Conservation (phyloP, 352 stramenopile species). For the Pythium coloratum region DNA sequence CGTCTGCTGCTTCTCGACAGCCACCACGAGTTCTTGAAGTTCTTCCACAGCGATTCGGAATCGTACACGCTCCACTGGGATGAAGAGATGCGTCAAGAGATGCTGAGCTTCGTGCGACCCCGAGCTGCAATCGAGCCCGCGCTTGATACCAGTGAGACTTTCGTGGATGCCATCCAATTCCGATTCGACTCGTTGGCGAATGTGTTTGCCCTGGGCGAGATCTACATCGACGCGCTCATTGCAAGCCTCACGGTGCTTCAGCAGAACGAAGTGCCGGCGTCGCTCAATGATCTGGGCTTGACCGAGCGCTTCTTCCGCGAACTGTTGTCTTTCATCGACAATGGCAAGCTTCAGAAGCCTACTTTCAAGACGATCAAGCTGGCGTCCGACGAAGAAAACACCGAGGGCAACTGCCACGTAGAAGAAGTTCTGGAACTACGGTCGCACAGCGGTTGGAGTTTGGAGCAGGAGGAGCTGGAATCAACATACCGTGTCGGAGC, state of each 20-base stretch:
- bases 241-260: slow-evolving; percentile 66
- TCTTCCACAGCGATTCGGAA: slow-evolving; percentile 76
- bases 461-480: slow-evolving; percentile 45
- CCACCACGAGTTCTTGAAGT: slow-evolving; percentile 82
- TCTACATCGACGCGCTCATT: slow-evolving; percentile 81
- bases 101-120: slow-evolving; percentile 51
- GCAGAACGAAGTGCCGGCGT: slow-evolving; percentile 42
- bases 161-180: slow-evolving; percentile 55
- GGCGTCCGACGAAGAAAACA: slow-evolving; percentile 19
- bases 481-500: slow-evolving; percentile 59
- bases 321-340: slow-evolving; percentile 80
- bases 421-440: slow-evolving; percentile 25
- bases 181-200: slow-evolving; percentile 67
- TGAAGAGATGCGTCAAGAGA: slow-evolving; percentile 65
- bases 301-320: slow-evolving; percentile 70
- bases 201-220: slow-evolving; percentile 59
- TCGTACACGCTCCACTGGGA: slow-evolving; percentile 87
- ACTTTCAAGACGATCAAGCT: not conserved
- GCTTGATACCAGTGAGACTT: slow-evolving; percentile 39
- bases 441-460: slow-evolving; percentile 61
- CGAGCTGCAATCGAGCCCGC: slow-evolving; percentile 38
- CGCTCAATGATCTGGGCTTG: slow-evolving; percentile 54
- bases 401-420: slow-evolving; percentile 14
- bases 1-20: slow-evolving; percentile 57
- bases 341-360: slow-evolving; percentile 39